A percentile compares a stretch with the other conserved stretches of the same genome.
phyloP scores from a whole-genome alignment of 1,139 yeast species.

The Spathaspora sp. region DNA sequence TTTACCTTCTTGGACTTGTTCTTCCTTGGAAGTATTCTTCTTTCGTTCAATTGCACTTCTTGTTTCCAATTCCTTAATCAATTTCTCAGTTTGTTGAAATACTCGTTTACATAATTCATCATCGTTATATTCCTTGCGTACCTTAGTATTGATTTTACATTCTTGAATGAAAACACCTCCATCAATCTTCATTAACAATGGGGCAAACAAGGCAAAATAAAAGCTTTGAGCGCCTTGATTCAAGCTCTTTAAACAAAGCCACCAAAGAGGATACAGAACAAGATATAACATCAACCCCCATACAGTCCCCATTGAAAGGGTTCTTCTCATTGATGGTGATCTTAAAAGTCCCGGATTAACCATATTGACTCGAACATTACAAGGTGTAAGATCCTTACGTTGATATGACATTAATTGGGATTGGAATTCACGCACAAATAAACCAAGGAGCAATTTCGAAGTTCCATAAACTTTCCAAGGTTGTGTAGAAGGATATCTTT shows the following conservation, averaged over 20 bases:
- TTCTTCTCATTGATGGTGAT: slow-evolving; percentile 80
- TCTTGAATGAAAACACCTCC: slow-evolving; percentile 77
- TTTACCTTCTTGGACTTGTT: slow-evolving; percentile 17
- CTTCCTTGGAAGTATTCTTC: slow-evolving; percentile 24
- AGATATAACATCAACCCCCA: slow-evolving; percentile 69
- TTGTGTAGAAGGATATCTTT: slow-evolving; percentile 56
- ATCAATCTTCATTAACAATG: slow-evolving; percentile 54
- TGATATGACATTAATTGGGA: slow-evolving; percentile 54
- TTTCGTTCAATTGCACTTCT: slow-evolving; percentile 67
- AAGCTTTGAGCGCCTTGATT: slow-evolving; percentile 79
- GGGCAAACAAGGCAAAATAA: slow-evolving; percentile 68
- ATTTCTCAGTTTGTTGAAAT: slow-evolving; percentile 60
- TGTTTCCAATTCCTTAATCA: slow-evolving; percentile 63
- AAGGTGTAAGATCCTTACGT: slow-evolving; percentile 65
- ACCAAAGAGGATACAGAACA: slow-evolving; percentile 76
- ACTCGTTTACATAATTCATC: slow-evolving; percentile 58
- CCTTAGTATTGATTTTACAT: slow-evolving; percentile 58
- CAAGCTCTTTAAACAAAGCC: slow-evolving; percentile 74
- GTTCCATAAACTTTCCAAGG: slow-evolving; percentile 84
- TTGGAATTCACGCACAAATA: slow-evolving; percentile 78
- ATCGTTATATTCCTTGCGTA: slow-evolving; percentile 65
- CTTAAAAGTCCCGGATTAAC: slow-evolving; percentile 94
- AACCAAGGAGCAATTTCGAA: slow-evolving; percentile 70
- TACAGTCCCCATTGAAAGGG: slow-evolving; percentile 73
- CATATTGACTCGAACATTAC: slow-evolving; percentile 67